A percentile compares a stretch with the other conserved stretches of the same genome.
phyloP scores from a whole-genome alignment of 768 basidiomycete species.

The Collybiopsis luxurians region DNA sequence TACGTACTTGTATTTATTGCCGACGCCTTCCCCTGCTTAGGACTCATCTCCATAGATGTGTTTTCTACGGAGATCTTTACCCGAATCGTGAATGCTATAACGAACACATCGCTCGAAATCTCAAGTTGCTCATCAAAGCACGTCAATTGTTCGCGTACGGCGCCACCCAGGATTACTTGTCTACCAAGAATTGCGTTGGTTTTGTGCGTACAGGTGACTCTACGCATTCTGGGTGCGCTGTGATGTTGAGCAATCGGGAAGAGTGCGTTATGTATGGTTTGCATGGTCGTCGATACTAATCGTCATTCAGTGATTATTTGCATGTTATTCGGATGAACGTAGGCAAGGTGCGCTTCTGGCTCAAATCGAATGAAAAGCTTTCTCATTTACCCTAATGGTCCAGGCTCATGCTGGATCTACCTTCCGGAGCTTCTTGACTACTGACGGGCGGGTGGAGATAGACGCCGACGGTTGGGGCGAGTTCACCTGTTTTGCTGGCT shows the following conservation, averaged over 20 bases:
- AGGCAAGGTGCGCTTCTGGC: slow-evolving; percentile 39
- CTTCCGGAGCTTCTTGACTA: slow-evolving; percentile 50
- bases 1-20: slow-evolving; percentile 33
- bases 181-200: slow-evolving; percentile 63
- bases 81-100: slow-evolving; percentile 69
- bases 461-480: slow-evolving; percentile 60
- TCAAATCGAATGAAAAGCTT: not conserved
- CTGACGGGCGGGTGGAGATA: slow-evolving; percentile 41
- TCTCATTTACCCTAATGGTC: slow-evolving; percentile 5
- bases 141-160: slow-evolving; percentile 74
- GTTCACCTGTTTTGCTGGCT: slow-evolving; percentile 57
- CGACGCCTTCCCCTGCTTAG: not conserved
- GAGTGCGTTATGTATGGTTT: slow-evolving; percentile 24
- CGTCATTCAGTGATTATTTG: slow-evolving; percentile 20
- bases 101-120: slow-evolving; percentile 43
- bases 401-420: slow-evolving; percentile 34
- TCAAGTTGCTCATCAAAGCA: slow-evolving; percentile 54
- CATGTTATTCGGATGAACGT: slow-evolving; percentile 66
- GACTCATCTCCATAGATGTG: slow-evolving; percentile 49
- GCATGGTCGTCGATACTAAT: not conserved
- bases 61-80: slow-evolving; percentile 86
- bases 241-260: slow-evolving; percentile 64
- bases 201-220: slow-evolving; percentile 68
- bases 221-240: slow-evolving; percentile 59
- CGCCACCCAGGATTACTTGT: slow-evolving; percentile 55